Evolutionary conservation across 2,329 filamentous ascomycete genomes (phyloP), one percentile per base, ranked within the genome.

Genomic region (Pestalotiopsis sp.): DNA sequence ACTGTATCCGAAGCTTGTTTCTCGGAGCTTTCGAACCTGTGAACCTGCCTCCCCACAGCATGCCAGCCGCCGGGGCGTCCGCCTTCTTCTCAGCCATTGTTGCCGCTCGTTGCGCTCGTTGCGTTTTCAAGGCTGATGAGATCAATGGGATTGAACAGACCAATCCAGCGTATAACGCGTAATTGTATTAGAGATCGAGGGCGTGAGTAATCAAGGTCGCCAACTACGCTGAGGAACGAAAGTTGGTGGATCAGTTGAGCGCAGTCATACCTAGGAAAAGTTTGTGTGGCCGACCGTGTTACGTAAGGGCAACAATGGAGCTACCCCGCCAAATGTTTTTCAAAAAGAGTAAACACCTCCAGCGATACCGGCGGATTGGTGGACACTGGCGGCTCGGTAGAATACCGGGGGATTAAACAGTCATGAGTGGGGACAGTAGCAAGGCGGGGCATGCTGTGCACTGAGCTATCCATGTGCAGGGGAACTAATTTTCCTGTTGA

Each of bases 31-130:
- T 75, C 78, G 72, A 72, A 87, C 86, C 87, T 72, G 87, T 90
- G 77, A 90, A 90, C 71, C 88, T 83, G 73, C 87, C 87, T 73
- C 87, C 87, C 87, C 87, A 89, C 68, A 89, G 84, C 85, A 88
- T 89, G 74, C 68, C 68, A 20, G 70, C 68, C 68, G 70, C 70
- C 25, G 70, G 71, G 58, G 71, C 71, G 60, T 72, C 63, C 68
- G 71, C 66, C 68, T 72, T 72, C 59, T 70, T 69, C 59, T 59
- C 65, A 58, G 70, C 71, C 71, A 73, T 36, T 73, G 68, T 65
- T 68, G 66, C 38, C 65, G 67, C 65, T 69, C 25, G 64, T 49
- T 60, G 52, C 65, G 67, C 67, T 69, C 25, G 59, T 27, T 67
- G 61, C 59, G 38, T 31, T 63, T 65, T 36, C 38, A 68, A 66